These are phyloP conservation scores for Umbelopsis sp. DNA, from an alignment of 192 early-diverging fungal genomes.

Conservation along the genomic window DNA sequence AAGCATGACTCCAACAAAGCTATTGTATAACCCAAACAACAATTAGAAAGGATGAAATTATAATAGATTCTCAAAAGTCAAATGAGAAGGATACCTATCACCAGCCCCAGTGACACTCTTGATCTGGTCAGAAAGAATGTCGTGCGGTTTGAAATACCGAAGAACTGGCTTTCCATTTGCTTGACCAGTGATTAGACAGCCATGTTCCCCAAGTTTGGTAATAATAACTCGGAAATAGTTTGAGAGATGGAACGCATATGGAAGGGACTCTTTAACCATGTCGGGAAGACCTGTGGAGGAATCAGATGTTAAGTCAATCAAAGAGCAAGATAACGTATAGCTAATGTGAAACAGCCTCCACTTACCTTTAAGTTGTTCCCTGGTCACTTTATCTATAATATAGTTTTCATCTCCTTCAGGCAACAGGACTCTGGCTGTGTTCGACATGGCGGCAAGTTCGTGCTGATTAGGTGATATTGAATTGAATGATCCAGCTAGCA, in stretches of 20 bases:
- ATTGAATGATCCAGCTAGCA: slow-evolving; percentile 41
- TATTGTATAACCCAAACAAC: slow-evolving; percentile 26
- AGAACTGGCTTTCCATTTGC: slow-evolving; percentile 3
- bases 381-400: slow-evolving; percentile 20
- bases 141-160: slow-evolving; percentile 38
- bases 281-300: slow-evolving; percentile 4
- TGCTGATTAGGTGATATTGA: slow-evolving; percentile 75
- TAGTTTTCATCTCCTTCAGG: slow-evolving; percentile 21
- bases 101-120: slow-evolving; percentile 80
- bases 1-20: slow-evolving; percentile 70
- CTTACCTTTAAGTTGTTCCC: slow-evolving; percentile 20
- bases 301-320: too few species aligned
- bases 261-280: slow-evolving; percentile 13
- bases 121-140: slow-evolving; percentile 29
- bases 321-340: too few species aligned
- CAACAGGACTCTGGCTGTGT: slow-evolving; percentile 31
- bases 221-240: slow-evolving; percentile 56
- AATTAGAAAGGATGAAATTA: neutral
- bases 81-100: slow-evolving; percentile 54
- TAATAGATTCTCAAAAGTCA: too few species aligned
- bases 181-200: slow-evolving; percentile 44
- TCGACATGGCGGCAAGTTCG: slow-evolving; percentile 68
- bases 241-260: slow-evolving; percentile 44
- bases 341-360: too few species aligned
- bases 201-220: slow-evolving; percentile 72